Conservation (phyloP, 2,329 filamentous ascomycete species). For the Penicillium fuscoglaucum region DNA sequence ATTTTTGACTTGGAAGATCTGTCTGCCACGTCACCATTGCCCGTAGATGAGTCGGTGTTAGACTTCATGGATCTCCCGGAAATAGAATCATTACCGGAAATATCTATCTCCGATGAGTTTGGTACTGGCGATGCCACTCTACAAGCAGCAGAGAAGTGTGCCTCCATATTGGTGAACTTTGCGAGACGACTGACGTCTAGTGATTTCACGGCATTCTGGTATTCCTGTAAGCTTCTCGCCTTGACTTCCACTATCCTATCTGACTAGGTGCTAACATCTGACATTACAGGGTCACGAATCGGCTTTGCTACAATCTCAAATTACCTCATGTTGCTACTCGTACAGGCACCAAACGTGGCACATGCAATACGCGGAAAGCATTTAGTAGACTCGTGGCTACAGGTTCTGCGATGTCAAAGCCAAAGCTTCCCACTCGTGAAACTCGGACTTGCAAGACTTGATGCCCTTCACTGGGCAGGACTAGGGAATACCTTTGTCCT, state of each 20-base stretch:
- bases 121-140: too few relatives aligned
- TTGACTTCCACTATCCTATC: not conserved
- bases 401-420: slow-evolving; percentile 31
- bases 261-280: not conserved
- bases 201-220: too few relatives aligned
- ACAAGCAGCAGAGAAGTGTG: too few relatives aligned
- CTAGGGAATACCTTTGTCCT: slow-evolving; percentile 13
- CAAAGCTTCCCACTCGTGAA: slow-evolving; percentile 33
- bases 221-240: slow-evolving; percentile 27
- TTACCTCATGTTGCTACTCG: slow-evolving; percentile 34
- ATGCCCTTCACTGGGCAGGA: slow-evolving; percentile 29
- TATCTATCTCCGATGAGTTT: too few relatives aligned
- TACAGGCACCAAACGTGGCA: slow-evolving; percentile 33
- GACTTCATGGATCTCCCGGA: too few relatives aligned
- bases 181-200: too few relatives aligned
- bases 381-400: slow-evolving; percentile 33
- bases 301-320: slow-evolving; percentile 39
- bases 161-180: too few relatives aligned
- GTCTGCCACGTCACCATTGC: too few relatives aligned
- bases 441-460: slow-evolving; percentile 32
- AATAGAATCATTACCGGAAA: too few relatives aligned
- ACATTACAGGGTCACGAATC: slow-evolving; percentile 32
- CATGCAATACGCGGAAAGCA: slow-evolving; percentile 30
- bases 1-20: too few relatives aligned
- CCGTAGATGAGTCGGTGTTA: too few relatives aligned